phyloP scores from a whole-genome alignment of 495 filamentous ascomycete genomes.

The Hypoxylon intermedium region DNA sequence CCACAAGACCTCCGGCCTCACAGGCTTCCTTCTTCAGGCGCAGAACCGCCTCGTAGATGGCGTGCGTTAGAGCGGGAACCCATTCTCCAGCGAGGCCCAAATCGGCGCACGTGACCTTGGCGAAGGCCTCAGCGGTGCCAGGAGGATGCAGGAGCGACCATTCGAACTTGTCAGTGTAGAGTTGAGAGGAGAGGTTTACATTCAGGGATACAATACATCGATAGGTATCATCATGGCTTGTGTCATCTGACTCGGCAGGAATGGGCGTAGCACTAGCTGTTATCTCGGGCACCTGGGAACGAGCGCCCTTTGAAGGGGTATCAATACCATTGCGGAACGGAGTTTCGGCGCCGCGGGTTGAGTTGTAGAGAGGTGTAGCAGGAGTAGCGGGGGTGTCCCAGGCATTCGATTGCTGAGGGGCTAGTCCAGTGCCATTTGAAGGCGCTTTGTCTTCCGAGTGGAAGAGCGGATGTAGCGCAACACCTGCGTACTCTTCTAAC shows the following conservation, averaged over 20 bases:
- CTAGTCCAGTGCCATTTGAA: conserved; percentile 21
- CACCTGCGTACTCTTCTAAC: conserved; percentile 93
- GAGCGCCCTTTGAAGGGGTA: conserved; percentile 41
- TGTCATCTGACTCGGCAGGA: conserved; percentile 59
- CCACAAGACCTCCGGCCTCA: conserved; percentile 81
- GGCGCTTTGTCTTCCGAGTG: conserved; percentile 58
- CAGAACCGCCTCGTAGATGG: conserved; percentile 94
- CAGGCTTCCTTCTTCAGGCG: conserved; percentile 95
- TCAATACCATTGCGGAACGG: conserved; percentile 50
- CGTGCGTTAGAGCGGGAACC: conserved; percentile 91
- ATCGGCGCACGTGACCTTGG: conserved; percentile 89
- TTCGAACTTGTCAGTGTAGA: conserved; percentile 97
- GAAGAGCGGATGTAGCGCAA: conserved; percentile 91
- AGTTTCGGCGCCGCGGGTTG: conserved; percentile 55
- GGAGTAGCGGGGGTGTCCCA: conserved; percentile 49
- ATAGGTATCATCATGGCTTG: conserved; percentile 90
- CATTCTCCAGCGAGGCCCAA: conserved; percentile 90
- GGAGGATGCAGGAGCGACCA: conserved; percentile 95
- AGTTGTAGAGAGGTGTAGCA: conserved; percentile 55
- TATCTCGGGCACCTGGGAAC: conserved; percentile 45
- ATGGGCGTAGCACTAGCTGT: conserved; percentile 61
- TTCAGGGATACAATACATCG: conserved; percentile 88
- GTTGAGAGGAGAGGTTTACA: conserved; percentile 88
- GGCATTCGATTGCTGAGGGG: conserved; percentile 44
- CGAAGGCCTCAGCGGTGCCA: conserved; percentile 90